These are phyloP conservation scores for Spirogloea muscicola DNA, from an alignment of 139 green algal genomes.

Conservation along the genomic window DNA sequence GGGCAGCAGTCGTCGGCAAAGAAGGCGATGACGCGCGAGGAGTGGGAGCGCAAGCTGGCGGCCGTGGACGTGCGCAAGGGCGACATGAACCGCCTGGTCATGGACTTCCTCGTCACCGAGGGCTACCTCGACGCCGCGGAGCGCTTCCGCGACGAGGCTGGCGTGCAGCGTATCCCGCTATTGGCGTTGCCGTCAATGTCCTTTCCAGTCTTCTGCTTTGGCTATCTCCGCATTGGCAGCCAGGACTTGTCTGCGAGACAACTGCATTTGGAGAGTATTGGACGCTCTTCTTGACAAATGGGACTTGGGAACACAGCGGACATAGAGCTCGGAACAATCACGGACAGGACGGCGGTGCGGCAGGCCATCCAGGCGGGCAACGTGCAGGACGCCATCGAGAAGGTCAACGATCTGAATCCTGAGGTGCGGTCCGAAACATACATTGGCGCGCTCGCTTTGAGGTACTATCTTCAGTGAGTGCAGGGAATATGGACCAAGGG, in stretches of 20 bases:
- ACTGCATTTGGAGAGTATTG: no score
- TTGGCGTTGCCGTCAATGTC: no score
- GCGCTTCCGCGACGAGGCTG: conserved; percentile 78
- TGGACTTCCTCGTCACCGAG: conserved; percentile 98
- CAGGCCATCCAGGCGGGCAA: conserved; percentile 76
- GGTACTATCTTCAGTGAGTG: no score
- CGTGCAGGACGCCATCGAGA: conserved; percentile 77
- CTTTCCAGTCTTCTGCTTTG: no score
- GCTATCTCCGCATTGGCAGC: no score
- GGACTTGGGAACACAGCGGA: conserved; percentile 42
- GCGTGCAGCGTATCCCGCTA: conserved; percentile 65
- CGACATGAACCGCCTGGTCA: conserved; percentile 90
- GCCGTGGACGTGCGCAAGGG: conserved; percentile 69
- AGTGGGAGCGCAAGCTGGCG: conserved; percentile 76
- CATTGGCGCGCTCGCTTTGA: no score
- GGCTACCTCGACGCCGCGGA: conserved; percentile 88
- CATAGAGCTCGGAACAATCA: conserved; percentile 73
- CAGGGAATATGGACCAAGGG: no score
- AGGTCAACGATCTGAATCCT: conserved; percentile 85
- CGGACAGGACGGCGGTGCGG: conserved; percentile 84
- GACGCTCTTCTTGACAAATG: no score
- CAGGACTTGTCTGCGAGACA: no score
- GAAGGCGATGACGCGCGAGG: conserved; percentile 49
- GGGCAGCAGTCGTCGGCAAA: conserved; percentile 35
- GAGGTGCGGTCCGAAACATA: no score